phyloP scores from a whole-genome alignment of 495 filamentous ascomycete species.

The Annulohypoxylon nitens region DNA sequence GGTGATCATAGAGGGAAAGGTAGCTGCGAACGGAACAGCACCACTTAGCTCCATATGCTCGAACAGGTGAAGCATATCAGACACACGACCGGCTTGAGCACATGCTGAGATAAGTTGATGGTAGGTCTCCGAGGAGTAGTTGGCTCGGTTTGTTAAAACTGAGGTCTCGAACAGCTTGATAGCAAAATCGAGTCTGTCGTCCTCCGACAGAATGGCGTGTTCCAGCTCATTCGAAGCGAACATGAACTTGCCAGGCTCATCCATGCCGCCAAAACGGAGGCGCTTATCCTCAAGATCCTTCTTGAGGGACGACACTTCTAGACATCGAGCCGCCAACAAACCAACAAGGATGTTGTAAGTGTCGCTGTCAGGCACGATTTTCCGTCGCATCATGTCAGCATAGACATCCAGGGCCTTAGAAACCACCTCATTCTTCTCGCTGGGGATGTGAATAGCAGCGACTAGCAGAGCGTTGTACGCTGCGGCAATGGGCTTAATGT shows the following conservation, averaged over 20 bases:
- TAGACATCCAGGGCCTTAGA: conserved; percentile 95
- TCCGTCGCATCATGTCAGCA: conserved; percentile 92
- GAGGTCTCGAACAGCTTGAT: conserved; percentile 86
- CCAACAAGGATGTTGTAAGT: conserved; percentile 90
- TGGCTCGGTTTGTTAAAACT: conserved; percentile 70
- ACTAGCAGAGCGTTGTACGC: conserved; percentile 92
- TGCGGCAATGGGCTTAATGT: conserved; percentile 79
- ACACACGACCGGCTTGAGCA: conserved; percentile 78
- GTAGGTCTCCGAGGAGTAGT: conserved; percentile 76
- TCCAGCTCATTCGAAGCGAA: conserved; percentile 88
- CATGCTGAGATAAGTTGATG: conserved; percentile 85
- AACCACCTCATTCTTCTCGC: conserved; percentile 80
- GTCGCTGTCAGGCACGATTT: conserved; percentile 80
- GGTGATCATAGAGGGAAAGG: conserved; percentile 92
- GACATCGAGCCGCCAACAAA: conserved; percentile 80
- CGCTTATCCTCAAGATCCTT: conserved; percentile 79
- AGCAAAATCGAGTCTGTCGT: conserved; percentile 85
- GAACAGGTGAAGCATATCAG: conserved; percentile 90
- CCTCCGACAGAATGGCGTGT: conserved; percentile 82
- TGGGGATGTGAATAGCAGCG: conserved; percentile 81
- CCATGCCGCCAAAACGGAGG: conserved; percentile 83
- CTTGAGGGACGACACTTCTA: conserved; percentile 78
- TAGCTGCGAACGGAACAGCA: conserved; percentile 78
- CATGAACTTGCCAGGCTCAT: conserved; percentile 89
- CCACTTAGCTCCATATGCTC: conserved; percentile 86